phyloP scores from a whole-genome alignment of 2,329 filamentous ascomycete genomes.

The Tolypocladium sp. region DNA sequence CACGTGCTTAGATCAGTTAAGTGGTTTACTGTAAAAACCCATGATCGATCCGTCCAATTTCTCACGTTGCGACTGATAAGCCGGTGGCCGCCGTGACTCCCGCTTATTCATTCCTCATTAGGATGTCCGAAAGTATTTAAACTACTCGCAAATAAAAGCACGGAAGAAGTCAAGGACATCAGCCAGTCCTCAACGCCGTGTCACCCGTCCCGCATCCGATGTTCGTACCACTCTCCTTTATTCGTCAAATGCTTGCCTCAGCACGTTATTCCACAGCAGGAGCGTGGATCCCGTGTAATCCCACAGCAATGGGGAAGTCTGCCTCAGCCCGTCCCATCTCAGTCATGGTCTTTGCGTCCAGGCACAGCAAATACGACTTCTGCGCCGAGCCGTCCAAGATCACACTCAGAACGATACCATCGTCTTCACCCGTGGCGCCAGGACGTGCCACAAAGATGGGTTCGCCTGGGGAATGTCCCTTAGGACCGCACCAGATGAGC shows the following conservation, averaged over 20 bases:
- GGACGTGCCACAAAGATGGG: constrained; percentile 53
- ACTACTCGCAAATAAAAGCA: too few species aligned
- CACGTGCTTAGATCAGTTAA: too few species aligned
- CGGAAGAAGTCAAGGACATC: too few species aligned
- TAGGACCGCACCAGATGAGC: constrained; percentile 45
- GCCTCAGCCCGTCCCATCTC: constrained; percentile 58
- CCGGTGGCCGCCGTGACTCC: too few species aligned
- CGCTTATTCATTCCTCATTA: too few species aligned
- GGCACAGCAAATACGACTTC: constrained; percentile 55
- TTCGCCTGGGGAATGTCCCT: constrained; percentile 59
- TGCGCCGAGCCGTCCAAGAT: constrained; percentile 52
- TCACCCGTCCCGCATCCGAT: too few species aligned
- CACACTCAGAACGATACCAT: constrained; percentile 52
- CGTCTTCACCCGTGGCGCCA: constrained; percentile 44
- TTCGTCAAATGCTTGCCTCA: background rate
- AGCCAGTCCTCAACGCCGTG: too few species aligned
- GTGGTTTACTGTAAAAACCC: too few species aligned
- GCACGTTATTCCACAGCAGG: constrained; percentile 1
- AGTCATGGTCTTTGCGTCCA: constrained; percentile 52
- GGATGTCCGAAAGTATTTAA: too few species aligned
- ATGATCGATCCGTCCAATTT: too few species aligned
- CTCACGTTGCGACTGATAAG: too few species aligned
- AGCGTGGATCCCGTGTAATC: constrained; percentile 54
- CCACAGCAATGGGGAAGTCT: constrained; percentile 49
- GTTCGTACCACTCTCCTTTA: background rate